Percentiles rank a stretch among this genome's conserved stretches.
These are phyloP conservation scores for Cardamine occulta DNA, from an alignment of 345 rosid genomes.

Conservation along the genomic window DNA sequence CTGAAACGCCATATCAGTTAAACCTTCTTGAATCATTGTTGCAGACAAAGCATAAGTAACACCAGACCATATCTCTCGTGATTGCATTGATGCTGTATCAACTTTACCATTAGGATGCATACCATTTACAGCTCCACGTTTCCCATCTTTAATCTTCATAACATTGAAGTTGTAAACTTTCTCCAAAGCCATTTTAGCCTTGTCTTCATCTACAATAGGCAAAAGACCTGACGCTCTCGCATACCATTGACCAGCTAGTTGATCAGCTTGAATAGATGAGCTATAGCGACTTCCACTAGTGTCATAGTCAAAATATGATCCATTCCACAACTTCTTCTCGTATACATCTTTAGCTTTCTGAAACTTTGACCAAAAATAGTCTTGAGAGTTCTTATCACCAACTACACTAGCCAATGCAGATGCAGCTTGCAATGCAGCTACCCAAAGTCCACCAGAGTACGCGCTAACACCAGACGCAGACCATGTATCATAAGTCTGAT, in stretches of 20 bases:
- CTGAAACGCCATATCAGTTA: constrained; percentile 70
- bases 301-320: constrained; percentile 88
- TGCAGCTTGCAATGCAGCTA: constrained; percentile 94
- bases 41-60: constrained; percentile 94
- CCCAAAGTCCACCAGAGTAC: constrained; percentile 92
- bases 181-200: constrained; percentile 69
- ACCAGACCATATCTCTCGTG: constrained; percentile 95
- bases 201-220: constrained; percentile 73
- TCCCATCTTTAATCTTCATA: constrained; percentile 79
- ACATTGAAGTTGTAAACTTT: constrained; percentile 79
- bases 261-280: constrained; percentile 94
- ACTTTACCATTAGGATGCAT: constrained; percentile 87
- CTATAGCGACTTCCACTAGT: constrained; percentile 62
- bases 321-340: constrained; percentile 84
- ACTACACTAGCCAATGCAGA: constrained; percentile 78
- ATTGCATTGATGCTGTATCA: constrained; percentile 78
- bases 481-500: constrained; percentile 98
- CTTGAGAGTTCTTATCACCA: constrained; percentile 77
- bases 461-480: constrained; percentile 87
- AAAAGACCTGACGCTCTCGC: constrained; percentile 80
- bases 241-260: constrained; percentile 97
- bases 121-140: constrained; percentile 89
- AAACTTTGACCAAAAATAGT: constrained; percentile 82
- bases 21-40: constrained; percentile 81
- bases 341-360: constrained; percentile 76